Conservation (phyloP, 495 filamentous ascomycete species). For the Aspergillus cristatus region DNA sequence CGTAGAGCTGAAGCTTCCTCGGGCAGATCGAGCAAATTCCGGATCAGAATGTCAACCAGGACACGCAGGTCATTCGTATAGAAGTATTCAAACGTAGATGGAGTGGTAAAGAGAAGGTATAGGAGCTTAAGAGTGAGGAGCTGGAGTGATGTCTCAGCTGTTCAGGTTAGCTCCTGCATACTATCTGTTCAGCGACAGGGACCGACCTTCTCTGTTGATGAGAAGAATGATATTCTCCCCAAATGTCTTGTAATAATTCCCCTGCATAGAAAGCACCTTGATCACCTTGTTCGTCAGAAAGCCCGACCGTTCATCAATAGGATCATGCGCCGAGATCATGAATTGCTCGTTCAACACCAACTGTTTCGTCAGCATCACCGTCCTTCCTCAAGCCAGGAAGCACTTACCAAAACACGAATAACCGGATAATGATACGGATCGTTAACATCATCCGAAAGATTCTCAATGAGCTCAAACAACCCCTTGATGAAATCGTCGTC, state of each 20-base stretch:
- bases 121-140: slow-evolving; percentile 90
- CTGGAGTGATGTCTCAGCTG: slow-evolving; percentile 77
- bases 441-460: slow-evolving; percentile 76
- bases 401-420: slow-evolving; percentile 77
- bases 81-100: slow-evolving; percentile 90
- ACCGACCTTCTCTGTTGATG: slow-evolving; percentile 82
- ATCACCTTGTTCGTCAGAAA: slow-evolving; percentile 87
- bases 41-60: slow-evolving; percentile 89
- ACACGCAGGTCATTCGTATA: slow-evolving; percentile 96
- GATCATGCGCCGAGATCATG: slow-evolving; percentile 65
- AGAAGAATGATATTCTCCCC: slow-evolving; percentile 96
- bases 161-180: slow-evolving; percentile 14
- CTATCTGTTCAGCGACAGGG: neutral
- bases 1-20: slow-evolving; percentile 69
- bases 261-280: slow-evolving; percentile 73
- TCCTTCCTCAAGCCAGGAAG: slow-evolving; percentile 2
- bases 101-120: slow-evolving; percentile 88
- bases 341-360: slow-evolving; percentile 97
- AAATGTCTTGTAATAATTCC: slow-evolving; percentile 80
- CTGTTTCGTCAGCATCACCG: slow-evolving; percentile 34
- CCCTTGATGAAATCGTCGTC: slow-evolving; percentile 80
- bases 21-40: slow-evolving; percentile 88
- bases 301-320: slow-evolving; percentile 29
- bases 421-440: slow-evolving; percentile 97
- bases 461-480: slow-evolving; percentile 83